Percentiles rank a stretch among this genome's conserved stretches.
phyloP scores from a whole-genome alignment of 768 basidiomycete genomes.

The Lanmaoa rubissima region DNA sequence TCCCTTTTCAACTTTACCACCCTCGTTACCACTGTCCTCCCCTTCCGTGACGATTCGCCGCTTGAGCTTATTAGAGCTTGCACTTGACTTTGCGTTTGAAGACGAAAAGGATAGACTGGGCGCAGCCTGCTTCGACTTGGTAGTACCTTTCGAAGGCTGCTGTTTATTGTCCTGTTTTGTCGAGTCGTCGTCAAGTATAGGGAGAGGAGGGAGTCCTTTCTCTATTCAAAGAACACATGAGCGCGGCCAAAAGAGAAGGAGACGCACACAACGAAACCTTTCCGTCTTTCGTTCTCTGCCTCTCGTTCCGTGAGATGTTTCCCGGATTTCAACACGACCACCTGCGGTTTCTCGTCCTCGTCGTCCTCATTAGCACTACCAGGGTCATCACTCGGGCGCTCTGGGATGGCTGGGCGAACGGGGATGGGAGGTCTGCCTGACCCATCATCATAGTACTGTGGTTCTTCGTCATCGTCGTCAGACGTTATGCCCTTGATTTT shows the following conservation, averaged over 20 bases:
- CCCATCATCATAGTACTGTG: slow-evolving; percentile 61
- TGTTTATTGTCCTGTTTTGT: slow-evolving; percentile 31
- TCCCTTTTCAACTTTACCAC: slow-evolving; percentile 22
- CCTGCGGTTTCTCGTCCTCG: slow-evolving; percentile 80
- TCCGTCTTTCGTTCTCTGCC: slow-evolving; percentile 72
- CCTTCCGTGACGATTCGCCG: slow-evolving; percentile 38
- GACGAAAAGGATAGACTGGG: slow-evolving; percentile 42
- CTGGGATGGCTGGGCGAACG: slow-evolving; percentile 66
- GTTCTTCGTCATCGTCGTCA: slow-evolving; percentile 46
- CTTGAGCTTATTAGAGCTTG: slow-evolving; percentile 29
- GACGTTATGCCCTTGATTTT: slow-evolving; percentile 52
- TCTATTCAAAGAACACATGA: slow-evolving; percentile 38
- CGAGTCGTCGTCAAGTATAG: slow-evolving; percentile 34
- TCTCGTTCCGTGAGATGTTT: slow-evolving; percentile 82
- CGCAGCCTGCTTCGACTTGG: slow-evolving; percentile 23
- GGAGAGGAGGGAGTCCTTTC: slow-evolving; percentile 58
- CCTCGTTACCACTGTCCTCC: slow-evolving; percentile 28
- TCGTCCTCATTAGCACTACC: slow-evolving; percentile 73
- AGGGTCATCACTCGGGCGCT: slow-evolving; percentile 63
- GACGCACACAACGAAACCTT: slow-evolving; percentile 45
- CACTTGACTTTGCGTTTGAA: slow-evolving; percentile 23
- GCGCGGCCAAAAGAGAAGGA: background rate
- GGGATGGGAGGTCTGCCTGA: slow-evolving; percentile 75
- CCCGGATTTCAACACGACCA: slow-evolving; percentile 85
- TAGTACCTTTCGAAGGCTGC: slow-evolving; percentile 11